These are phyloP conservation scores for Lactarius pseudohatsudake DNA, from an alignment of 768 basidiomycete species.

Conservation along the genomic window DNA sequence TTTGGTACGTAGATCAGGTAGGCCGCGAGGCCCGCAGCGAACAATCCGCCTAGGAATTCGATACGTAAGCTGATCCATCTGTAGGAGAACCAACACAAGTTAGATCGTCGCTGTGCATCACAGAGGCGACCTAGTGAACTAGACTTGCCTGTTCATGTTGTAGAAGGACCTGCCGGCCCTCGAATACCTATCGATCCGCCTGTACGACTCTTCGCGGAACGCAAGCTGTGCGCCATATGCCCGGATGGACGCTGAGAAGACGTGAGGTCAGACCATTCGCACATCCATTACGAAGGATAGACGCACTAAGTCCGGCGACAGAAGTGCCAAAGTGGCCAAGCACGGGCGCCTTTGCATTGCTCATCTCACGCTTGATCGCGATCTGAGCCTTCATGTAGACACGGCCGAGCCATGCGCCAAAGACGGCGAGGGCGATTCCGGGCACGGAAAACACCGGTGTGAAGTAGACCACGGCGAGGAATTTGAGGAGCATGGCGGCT, in stretches of 20 bases:
- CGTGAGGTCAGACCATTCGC: not conserved
- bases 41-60: too few species aligned
- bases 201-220: slow-evolving; percentile 44
- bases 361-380: slow-evolving; percentile 56
- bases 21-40: slow-evolving; percentile 48
- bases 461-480: slow-evolving; percentile 40
- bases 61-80: too few species aligned
- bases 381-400: slow-evolving; percentile 58
- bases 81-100: too few species aligned
- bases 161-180: slow-evolving; percentile 45
- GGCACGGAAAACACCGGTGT: slow-evolving; percentile 44
- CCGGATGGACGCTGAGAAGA: slow-evolving; percentile 44
- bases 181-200: slow-evolving; percentile 50
- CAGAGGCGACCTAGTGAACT: too few species aligned
- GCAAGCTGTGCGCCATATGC: slow-evolving; percentile 54
- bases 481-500: slow-evolving; percentile 38
- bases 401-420: slow-evolving; percentile 46
- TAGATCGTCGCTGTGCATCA: too few species aligned
- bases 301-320: slow-evolving; percentile 48
- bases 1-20: slow-evolving; percentile 51
- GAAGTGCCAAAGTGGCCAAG: slow-evolving; percentile 54
- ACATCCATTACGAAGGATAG: too few species aligned
- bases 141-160: slow-evolving; percentile 45
- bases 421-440: slow-evolving; percentile 37
- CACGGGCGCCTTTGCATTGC: slow-evolving; percentile 49